These are phyloP conservation scores for Hydnum rufescens DNA, from an alignment of 768 basidiomycete species.

Conservation along the genomic window DNA sequence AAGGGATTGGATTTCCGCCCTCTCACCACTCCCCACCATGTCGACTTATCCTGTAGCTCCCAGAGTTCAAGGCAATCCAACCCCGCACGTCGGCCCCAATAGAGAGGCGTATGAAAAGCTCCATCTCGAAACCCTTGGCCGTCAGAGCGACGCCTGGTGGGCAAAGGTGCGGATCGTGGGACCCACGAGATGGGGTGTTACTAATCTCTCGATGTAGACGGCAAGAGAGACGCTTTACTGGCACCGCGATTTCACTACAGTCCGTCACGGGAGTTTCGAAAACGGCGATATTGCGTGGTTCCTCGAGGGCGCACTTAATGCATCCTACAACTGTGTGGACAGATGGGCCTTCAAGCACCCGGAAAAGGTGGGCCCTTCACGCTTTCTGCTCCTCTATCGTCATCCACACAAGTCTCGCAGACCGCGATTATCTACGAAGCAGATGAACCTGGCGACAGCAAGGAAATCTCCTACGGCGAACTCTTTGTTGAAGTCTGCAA, in stretches of 20 bases:
- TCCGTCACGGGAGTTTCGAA: slow-evolving; percentile 63
- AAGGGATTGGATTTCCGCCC: not conserved
- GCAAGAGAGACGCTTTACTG: slow-evolving; percentile 65
- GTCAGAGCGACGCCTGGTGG: slow-evolving; percentile 76
- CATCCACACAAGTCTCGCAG: slow-evolving; percentile 20
- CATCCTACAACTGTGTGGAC: slow-evolving; percentile 94
- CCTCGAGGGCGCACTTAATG: slow-evolving; percentile 84
- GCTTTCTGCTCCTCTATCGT: not conserved
- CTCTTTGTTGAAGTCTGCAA: slow-evolving; percentile 78
- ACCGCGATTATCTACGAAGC: slow-evolving; percentile 97
- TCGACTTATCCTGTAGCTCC: not conserved
- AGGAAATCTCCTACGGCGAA: slow-evolving; percentile 59
- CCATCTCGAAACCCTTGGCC: slow-evolving; percentile 55
- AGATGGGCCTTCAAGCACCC: slow-evolving; percentile 87
- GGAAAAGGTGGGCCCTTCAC: slow-evolving; percentile 23
- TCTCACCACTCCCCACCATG: not conserved
- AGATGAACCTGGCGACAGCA: slow-evolving; percentile 72
- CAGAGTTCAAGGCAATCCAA: not conserved
- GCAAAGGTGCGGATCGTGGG: slow-evolving; percentile 32
- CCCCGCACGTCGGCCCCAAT: slow-evolving; percentile 38
- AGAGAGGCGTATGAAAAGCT: slow-evolving; percentile 48
- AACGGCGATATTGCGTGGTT: slow-evolving; percentile 89
- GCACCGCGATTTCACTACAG: slow-evolving; percentile 78
- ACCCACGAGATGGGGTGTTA: not conserved
- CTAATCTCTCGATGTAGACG: slow-evolving; percentile 16